A percentile compares a stretch with the other conserved stretches of the same genome.
Evolutionary conservation across 371 early-diverging fungal species (phyloP).

Genomic region (Phascolomyces articulosus): DNA sequence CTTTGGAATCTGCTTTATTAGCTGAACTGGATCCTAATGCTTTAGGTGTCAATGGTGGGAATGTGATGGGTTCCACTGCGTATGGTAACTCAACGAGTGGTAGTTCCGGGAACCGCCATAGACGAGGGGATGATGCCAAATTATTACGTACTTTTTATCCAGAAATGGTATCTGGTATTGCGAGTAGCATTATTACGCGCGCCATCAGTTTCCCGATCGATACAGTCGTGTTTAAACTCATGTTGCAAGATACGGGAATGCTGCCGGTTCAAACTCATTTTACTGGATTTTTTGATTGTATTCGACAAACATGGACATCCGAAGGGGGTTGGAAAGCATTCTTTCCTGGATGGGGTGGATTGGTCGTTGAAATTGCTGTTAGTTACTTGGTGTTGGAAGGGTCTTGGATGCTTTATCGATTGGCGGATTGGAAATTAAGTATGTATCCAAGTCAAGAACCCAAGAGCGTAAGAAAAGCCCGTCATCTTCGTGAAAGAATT

Average conservation of each 20-base stretch:
- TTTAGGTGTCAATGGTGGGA: neutral
- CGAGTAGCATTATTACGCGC: constrained; percentile 56
- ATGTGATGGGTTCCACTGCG: neutral
- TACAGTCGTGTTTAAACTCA: constrained; percentile 55
- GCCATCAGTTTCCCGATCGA: constrained; percentile 57
- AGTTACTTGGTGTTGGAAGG: constrained; percentile 45
- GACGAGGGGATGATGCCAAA: constrained; percentile 20
- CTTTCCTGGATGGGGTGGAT: constrained; percentile 49
- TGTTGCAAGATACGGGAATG: constrained; percentile 55
- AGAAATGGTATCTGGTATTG: constrained; percentile 60
- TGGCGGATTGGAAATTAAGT: constrained; percentile 30
- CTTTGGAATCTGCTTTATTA: constrained; percentile 10
- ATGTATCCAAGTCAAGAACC: constrained; percentile 13
- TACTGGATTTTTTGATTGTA: constrained; percentile 55
- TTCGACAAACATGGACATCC: constrained; percentile 24
- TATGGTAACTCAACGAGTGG: neutral
- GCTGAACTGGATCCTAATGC: constrained; percentile 16
- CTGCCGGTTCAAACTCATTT: constrained; percentile 43
- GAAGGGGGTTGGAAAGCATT: constrained; percentile 48
- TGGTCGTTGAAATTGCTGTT: constrained; percentile 37
- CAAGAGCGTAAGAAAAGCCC: constrained; percentile 9
- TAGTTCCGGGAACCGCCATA: neutral
- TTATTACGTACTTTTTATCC: constrained; percentile 59
- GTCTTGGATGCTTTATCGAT: constrained; percentile 41
- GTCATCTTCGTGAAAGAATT: constrained; percentile 11